These are phyloP conservation scores for Erodium chrysanthum DNA, from an alignment of 441 rosid genomes.

Conservation along the genomic window DNA sequence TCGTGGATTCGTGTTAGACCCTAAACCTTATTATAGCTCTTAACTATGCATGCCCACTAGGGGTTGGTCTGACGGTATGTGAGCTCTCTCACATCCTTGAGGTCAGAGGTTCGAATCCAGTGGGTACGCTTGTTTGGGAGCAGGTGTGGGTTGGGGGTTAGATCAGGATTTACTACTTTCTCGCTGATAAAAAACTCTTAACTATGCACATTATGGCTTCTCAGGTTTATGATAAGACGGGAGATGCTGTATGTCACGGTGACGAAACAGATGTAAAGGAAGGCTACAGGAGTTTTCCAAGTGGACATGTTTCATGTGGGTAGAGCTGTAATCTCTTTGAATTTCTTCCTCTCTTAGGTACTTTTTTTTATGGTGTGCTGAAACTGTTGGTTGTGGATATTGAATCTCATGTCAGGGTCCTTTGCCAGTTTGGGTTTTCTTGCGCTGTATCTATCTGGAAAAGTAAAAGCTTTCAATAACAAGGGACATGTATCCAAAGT, in stretches of 20 bases:
- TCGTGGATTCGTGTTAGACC: not conserved
- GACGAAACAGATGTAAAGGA: constrained; percentile 48
- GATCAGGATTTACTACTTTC: too few relatives aligned
- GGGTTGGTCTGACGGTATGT: too few relatives aligned
- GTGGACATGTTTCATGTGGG: constrained; percentile 83
- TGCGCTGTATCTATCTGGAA: constrained; percentile 74
- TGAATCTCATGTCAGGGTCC: constrained; percentile 41
- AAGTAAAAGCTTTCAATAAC: constrained; percentile 56
- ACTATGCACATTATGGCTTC: constrained; percentile 11
- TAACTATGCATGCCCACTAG: too few relatives aligned
- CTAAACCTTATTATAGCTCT: too few relatives aligned
- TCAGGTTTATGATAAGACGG: constrained; percentile 52
- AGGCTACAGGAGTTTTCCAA: constrained; percentile 90
- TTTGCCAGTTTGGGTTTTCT: constrained; percentile 71
- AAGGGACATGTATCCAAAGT: constrained; percentile 79
- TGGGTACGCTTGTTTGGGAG: too few relatives aligned
- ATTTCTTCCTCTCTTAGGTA: not conserved
- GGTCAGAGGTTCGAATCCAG: too few relatives aligned
- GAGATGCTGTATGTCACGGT: constrained; percentile 68
- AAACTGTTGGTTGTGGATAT: not conserved
- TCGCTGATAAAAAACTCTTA: too few relatives aligned
- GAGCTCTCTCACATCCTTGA: too few relatives aligned
- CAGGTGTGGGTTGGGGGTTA: too few relatives aligned
- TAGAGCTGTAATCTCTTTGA: not conserved
- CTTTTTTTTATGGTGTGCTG: too few relatives aligned